Percentiles rank a stretch among this genome's conserved stretches.
Evolutionary conservation across 805 yeast species (phyloP).

Genomic region (Candida bentonensis): DNA sequence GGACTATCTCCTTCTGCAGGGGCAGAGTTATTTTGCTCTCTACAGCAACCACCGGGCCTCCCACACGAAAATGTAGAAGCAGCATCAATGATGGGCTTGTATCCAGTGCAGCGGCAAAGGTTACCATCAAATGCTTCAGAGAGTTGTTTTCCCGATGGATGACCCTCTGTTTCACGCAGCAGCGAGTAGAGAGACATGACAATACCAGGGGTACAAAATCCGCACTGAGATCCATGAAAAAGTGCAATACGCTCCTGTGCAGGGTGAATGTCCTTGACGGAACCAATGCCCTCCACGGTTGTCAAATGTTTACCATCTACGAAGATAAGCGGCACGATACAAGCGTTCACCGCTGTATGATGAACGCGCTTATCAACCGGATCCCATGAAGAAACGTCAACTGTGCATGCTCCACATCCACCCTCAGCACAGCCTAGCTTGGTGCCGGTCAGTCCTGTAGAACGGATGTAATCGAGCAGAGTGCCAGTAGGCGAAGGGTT

Average conservation of each 20-base stretch:
- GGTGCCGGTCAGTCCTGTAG: slow-evolving; percentile 28
- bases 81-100: slow-evolving; percentile 36
- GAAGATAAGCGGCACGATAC: slow-evolving; percentile 32
- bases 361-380: slow-evolving; percentile 16
- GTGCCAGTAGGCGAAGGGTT: slow-evolving; percentile 32
- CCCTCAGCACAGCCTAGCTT: slow-evolving; percentile 38
- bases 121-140: slow-evolving; percentile 35
- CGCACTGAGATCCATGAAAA: slow-evolving; percentile 38
- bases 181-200: slow-evolving; percentile 34
- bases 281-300: slow-evolving; percentile 36
- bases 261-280: slow-evolving; percentile 28
- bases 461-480: slow-evolving; percentile 29
- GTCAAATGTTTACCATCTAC: slow-evolving; percentile 33
- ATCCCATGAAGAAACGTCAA: slow-evolving; percentile 26
- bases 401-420: slow-evolving; percentile 39
- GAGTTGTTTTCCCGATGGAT: slow-evolving; percentile 26
- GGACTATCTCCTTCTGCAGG: not conserved
- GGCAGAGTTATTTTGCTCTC: slow-evolving; percentile 14
- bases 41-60: slow-evolving; percentile 25
- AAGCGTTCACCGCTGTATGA: slow-evolving; percentile 30
- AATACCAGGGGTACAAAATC: slow-evolving; percentile 38
- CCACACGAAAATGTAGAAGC: slow-evolving; percentile 30
- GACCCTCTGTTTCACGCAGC: slow-evolving; percentile 26
- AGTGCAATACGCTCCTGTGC: slow-evolving; percentile 36
- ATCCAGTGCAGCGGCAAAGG: slow-evolving; percentile 36